Evolutionary conservation across 2,329 filamentous ascomycete species (phyloP), one percentile per base, ranked within the genome.

Genomic region (Bipolaris gigantea): DNA sequence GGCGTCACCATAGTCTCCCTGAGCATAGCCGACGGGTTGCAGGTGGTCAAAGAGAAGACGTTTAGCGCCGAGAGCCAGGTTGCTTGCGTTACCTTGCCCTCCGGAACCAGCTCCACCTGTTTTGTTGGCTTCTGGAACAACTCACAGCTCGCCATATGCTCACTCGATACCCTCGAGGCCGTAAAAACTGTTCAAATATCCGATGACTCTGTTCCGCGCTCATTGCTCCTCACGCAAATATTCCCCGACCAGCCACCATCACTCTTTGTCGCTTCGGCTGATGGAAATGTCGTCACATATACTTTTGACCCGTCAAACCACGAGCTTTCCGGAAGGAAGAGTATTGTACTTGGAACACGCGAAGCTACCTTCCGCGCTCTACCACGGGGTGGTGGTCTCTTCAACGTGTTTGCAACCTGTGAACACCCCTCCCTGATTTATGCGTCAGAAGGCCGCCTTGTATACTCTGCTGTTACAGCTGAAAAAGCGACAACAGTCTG

Each of bases 401-500:
- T 83, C 70, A 95, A 89, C 64, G 87, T 99, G 0, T 96, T 99
- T 71, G 91, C 92, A 0, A 96, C 91, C 0, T 96, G 92, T 53
- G 94, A 99, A 66, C 91, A 97, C 69, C 90, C 94, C 0, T 97
- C 90, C 59, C 76, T 99, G 50, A 96, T 99, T 44, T 97, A 99
- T 70, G 89, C 89, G 8, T 86, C 87, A 0, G 92, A 97, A 69
- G 90, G 89, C 0, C 84, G 92, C 19, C 88, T 97, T 36, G 86
- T 96, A 0, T 99, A 95, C 76, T 96, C 92, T 4, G 92, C 94
- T 1, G 90, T 97, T 1, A 96, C 93, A 11, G 91, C 92, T 2
- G 90, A 96, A 57, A 88, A 92, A 59, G 90, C 91, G 1, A 87
- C 87, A 1, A 88, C 85, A 43, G 87, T 97, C 5, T 94, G 90